These are phyloP conservation scores for Ephemerocybe angulata DNA, from an alignment of 768 basidiomycete species.

Conservation along the genomic window DNA sequence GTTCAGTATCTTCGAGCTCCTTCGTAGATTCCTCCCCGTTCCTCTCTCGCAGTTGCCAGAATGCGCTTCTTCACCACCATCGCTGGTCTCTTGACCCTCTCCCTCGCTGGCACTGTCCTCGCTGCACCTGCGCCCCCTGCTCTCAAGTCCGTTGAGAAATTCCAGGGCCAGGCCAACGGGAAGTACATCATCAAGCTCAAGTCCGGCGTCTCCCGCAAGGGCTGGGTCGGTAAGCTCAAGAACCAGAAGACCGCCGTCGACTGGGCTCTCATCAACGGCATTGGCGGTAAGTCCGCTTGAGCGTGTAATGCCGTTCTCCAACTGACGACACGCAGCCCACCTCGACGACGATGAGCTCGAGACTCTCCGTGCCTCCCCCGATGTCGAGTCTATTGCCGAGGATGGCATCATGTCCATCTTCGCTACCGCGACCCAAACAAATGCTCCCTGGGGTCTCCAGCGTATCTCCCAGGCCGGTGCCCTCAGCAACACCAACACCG, in stretches of 20 bases:
- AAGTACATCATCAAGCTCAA: conserved; percentile 13
- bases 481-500: conserved; percentile 13
- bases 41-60: background rate
- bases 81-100: conserved; percentile 3
- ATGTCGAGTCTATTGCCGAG: conserved; percentile 23
- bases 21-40: background rate
- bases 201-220: conserved; percentile 5
- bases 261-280: conserved; percentile 14
- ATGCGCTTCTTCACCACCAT: conserved; percentile 7
- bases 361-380: conserved; percentile 17
- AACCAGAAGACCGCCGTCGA: background rate
- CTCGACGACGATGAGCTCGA: conserved; percentile 18
- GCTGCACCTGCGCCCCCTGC: conserved; percentile 5
- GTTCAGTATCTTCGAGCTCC: background rate
- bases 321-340: conserved; percentile 4
- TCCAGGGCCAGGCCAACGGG: conserved; percentile 9
- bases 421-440: conserved; percentile 18
- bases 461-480: conserved; percentile 21
- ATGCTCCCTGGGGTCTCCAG: conserved; percentile 34
- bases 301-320: background rate
- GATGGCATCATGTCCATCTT: conserved; percentile 25
- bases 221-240: background rate
- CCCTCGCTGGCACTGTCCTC: conserved; percentile 3
- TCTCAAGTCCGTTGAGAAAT: conserved; percentile 13
- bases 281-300: conserved; percentile 6